Evolutionary conservation across 352 stramenopile genomes (phyloP), one percentile per base, ranked within the genome.

Genomic region (Pythium angustatum): DNA sequence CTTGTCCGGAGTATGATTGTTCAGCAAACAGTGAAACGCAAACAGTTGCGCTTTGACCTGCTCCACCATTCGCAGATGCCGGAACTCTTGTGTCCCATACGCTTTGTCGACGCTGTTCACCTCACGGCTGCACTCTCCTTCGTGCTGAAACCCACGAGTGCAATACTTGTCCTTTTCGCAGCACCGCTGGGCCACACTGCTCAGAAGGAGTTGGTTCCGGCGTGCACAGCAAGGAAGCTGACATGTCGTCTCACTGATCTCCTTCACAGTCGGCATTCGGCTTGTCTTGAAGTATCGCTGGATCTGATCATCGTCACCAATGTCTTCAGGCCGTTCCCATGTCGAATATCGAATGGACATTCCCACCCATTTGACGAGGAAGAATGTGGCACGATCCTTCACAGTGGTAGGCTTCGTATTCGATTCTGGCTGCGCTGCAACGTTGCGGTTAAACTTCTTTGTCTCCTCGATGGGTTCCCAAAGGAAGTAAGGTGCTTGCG

Each of bases 201-300:
- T 72, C 45, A 89, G 43, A 15, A 88, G 57, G 12, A 90, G 74
- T 53, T 89, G 82, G 58, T 93, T 91, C 22, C 82, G 72, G 36
- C 91, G 87, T 27, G 83, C 83, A 40, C 88, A 96, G 66, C 88
- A 96, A 7, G 87, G 86, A 12, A 95, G 58, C 48, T 96, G 88
- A 28, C 88, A 96, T 5, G 87, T 94, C 10, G 82, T 90, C 50
- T 92, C 83, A 28, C 73, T 44, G 36, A 96, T 87, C 41, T 96
- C 88, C 58, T 95, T 94, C 5, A 81, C 73, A 30, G 78, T 94
- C 8, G 88, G 88, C 22, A 94, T 71, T 15, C 86, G 86, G 33
- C 83, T 94, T 47, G 93, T 87, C 68, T 94, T 94, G 75, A 95
- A 94, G 61, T 96, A 96, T 7, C 88, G 76, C 62, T 95, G 85